Percentiles rank a stretch among this genome's conserved stretches.
Conservation (phyloP, 345 rosid genomes). For the Jatropha curcas region DNA sequence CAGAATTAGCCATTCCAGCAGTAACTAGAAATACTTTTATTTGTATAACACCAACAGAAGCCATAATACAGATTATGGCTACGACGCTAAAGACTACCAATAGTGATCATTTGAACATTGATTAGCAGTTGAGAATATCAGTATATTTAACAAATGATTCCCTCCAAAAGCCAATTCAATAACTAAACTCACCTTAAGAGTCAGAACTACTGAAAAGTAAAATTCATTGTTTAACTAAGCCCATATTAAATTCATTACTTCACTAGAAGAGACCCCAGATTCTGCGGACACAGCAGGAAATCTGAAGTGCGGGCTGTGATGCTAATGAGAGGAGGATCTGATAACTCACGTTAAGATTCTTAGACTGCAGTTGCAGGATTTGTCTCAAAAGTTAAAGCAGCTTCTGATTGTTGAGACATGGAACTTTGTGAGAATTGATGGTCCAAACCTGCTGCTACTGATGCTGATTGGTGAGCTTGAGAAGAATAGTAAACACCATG, state of each 20-base stretch:
- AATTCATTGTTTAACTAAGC: not conserved
- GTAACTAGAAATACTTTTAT: not conserved
- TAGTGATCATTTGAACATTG: not conserved
- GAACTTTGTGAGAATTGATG: constrained; percentile 15
- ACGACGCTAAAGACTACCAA: not conserved
- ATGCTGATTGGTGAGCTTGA: constrained; percentile 18
- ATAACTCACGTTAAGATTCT: not conserved
- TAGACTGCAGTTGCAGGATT: constrained; percentile 2
- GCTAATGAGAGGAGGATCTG: not conserved
- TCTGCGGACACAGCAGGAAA: not conserved
- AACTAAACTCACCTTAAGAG: not conserved
- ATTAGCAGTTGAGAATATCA: not conserved
- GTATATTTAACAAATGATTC: not conserved
- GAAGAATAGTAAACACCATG: constrained; percentile 13
- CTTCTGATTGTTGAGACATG: constrained; percentile 8
- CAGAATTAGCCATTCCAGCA: not conserved
- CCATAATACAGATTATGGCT: too few species aligned
- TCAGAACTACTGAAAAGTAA: not conserved
- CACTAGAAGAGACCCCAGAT: not conserved
- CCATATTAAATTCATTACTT: not conserved
- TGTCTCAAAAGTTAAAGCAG: not conserved
- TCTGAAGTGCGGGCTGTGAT: not conserved
- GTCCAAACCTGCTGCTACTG: constrained; percentile 5
- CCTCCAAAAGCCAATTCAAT: not conserved
- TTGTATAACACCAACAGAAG: not conserved